Conservation (phyloP, 306 rosid genomes). For the Rosa persica region DNA sequence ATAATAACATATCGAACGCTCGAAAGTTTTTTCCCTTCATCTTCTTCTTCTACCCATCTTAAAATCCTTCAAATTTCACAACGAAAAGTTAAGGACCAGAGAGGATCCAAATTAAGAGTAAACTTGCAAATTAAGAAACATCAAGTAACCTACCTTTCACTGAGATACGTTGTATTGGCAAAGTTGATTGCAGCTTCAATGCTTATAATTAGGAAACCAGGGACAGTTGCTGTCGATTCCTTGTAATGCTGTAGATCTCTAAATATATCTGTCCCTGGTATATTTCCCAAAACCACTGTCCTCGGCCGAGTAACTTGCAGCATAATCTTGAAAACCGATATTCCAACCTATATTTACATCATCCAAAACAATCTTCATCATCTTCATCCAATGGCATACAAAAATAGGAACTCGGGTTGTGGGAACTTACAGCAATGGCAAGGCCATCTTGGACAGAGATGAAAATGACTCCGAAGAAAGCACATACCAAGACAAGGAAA, state of each 20-base stretch:
- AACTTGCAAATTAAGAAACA: not conserved
- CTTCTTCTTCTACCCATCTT: slow-evolving; percentile 87
- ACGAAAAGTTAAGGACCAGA: not conserved
- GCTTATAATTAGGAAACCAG: slow-evolving; percentile 80
- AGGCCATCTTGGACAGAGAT: slow-evolving; percentile 86
- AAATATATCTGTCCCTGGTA: slow-evolving; percentile 74
- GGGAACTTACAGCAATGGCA: slow-evolving; percentile 71
- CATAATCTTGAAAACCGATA: slow-evolving; percentile 74
- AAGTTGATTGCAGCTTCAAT: slow-evolving; percentile 96
- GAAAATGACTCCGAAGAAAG: slow-evolving; percentile 81
- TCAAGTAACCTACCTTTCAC: slow-evolving; percentile 58
- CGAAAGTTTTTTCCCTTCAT: slow-evolving; percentile 36
- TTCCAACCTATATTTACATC: slow-evolving; percentile 56
- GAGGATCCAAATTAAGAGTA: not conserved
- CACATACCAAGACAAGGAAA: slow-evolving; percentile 67
- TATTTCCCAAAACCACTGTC: slow-evolving; percentile 80
- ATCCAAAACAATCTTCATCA: not conserved
- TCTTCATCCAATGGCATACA: not conserved
- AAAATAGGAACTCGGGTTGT: not conserved
- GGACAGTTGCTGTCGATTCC: slow-evolving; percentile 54
- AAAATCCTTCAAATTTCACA: slow-evolving; percentile 49
- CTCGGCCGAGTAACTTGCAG: slow-evolving; percentile 86
- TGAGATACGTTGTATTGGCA: slow-evolving; percentile 81
- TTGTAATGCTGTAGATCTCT: slow-evolving; percentile 77
- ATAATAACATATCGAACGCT: slow-evolving; percentile 53